Conservation (phyloP, 108 stramenopile species). For the Skeletonema marinoi region DNA sequence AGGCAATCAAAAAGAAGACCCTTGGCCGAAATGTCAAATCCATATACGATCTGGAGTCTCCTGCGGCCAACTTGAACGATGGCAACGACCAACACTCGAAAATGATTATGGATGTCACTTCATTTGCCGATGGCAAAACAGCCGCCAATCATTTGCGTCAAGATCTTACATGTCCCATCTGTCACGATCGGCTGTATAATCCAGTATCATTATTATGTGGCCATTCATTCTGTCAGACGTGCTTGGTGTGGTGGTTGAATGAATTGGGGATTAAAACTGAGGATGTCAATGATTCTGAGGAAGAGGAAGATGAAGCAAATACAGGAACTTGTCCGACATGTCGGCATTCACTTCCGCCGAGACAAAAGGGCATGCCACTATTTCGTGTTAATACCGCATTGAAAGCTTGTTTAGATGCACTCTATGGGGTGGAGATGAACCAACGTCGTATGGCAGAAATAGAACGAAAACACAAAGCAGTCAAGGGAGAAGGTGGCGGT, state of each 20-base stretch:
- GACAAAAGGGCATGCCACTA: not conserved
- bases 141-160: constrained; percentile 32
- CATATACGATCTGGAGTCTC: constrained; percentile 7
- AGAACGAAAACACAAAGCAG: not conserved
- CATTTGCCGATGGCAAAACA: constrained; percentile 18
- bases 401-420: constrained; percentile 48
- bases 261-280: not conserved
- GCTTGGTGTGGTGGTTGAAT: constrained; percentile 66
- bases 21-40: constrained; percentile 36
- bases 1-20: constrained; percentile 40
- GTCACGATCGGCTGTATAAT: constrained; percentile 62
- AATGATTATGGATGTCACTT: constrained; percentile 17
- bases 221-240: constrained; percentile 73
- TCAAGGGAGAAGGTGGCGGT: constrained; percentile 53
- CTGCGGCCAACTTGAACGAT: not conserved
- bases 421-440: constrained; percentile 49
- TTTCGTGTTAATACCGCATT: constrained; percentile 52
- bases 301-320: constrained; percentile 9
- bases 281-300: not conserved
- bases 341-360: constrained; percentile 16
- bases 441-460: constrained; percentile 33
- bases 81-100: not conserved
- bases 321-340: constrained; percentile 56
- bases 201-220: constrained; percentile 68
- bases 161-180: constrained; percentile 63